phyloP scores from a whole-genome alignment of 257 asterid species.

The Solanum appendiculatum region DNA sequence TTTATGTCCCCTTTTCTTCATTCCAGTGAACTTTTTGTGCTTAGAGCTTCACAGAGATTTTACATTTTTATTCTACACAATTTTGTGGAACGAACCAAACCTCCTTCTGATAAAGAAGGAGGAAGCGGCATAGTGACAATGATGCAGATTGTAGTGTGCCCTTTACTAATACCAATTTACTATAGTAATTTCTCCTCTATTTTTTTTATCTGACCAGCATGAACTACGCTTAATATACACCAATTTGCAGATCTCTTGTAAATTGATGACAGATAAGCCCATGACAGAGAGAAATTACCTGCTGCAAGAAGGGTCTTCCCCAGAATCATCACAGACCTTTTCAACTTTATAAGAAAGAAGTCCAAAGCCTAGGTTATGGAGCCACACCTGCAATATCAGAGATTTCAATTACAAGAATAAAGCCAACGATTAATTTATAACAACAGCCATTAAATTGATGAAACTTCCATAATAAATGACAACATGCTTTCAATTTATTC shows the following conservation, averaged over 20 bases:
- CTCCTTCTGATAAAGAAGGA: not conserved
- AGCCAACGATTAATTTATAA: not conserved
- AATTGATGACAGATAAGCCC: not conserved
- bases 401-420: not conserved
- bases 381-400: constrained; percentile 64
- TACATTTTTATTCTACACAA: not conserved
- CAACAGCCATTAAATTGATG: not conserved
- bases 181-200: not conserved
- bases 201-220: not conserved
- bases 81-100: not conserved
- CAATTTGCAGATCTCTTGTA: not conserved
- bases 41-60: not conserved
- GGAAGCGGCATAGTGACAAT: not conserved
- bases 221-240: not conserved
- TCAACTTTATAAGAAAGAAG: constrained; percentile 51
- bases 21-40: not conserved
- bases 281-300: constrained; percentile 36
- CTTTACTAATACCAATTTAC: not conserved
- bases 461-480: not conserved
- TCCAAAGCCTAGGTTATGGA: constrained; percentile 38
- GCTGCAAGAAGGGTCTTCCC: constrained; percentile 97
- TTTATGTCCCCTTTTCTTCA: not conserved
- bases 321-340: constrained; percentile 82
- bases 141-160: not conserved
- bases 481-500: not conserved